Evolutionary conservation across 768 basidiomycete species (phyloP).

Genomic region (Termitomyces sp.): DNA sequence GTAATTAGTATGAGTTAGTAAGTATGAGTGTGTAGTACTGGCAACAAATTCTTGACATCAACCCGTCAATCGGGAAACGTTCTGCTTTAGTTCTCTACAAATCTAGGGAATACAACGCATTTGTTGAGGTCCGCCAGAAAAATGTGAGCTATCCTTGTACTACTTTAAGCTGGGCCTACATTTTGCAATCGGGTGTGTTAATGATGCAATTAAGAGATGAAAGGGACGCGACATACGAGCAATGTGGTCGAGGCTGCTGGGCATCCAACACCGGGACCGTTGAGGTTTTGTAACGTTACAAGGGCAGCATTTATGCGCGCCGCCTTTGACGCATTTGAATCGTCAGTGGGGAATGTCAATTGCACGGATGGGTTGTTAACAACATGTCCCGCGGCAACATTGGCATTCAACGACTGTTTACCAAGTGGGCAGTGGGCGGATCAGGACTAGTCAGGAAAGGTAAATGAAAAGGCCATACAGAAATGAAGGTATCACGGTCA

Average conservation of each 20-base stretch:
- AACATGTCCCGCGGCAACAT: conserved; percentile 58
- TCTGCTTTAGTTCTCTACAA: neutral
- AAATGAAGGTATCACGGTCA: conserved; percentile 42
- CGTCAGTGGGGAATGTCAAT: conserved; percentile 60
- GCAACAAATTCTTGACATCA: neutral
- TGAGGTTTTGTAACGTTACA: conserved; percentile 67
- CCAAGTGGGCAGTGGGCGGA: neutral
- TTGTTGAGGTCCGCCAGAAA: neutral
- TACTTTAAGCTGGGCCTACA: conserved; percentile 23
- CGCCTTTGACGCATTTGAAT: conserved; percentile 45
- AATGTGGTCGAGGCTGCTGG: conserved; percentile 35
- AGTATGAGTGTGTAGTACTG: no score
- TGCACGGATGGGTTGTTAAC: conserved; percentile 54
- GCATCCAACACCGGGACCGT: conserved; percentile 65
- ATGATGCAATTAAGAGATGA: neutral
- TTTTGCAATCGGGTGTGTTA: neutral
- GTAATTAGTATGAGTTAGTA: no score
- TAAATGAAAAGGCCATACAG: conserved; percentile 24
- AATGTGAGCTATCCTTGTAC: conserved; percentile 15
- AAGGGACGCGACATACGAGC: conserved; percentile 5
- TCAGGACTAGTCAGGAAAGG: neutral
- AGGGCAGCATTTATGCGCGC: conserved; percentile 56
- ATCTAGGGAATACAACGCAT: neutral
- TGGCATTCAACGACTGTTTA: conserved; percentile 40
- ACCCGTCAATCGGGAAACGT: neutral